Percentiles rank a stretch among this genome's conserved stretches.
Evolutionary conservation across 768 basidiomycete genomes (phyloP).

Genomic region (Cyclocybe aegerita): DNA sequence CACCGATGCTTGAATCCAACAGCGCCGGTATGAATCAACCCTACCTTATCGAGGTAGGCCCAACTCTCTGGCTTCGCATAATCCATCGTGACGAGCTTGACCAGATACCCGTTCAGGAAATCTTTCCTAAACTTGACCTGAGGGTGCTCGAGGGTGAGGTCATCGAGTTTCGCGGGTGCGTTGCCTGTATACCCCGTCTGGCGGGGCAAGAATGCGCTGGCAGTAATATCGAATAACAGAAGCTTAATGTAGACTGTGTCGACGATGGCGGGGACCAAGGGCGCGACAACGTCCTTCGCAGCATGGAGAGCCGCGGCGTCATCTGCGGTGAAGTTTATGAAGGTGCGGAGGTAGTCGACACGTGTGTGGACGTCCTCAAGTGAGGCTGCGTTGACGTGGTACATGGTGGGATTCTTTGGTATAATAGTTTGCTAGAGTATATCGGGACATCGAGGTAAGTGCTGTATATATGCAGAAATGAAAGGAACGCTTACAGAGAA

Average conservation of each 20-base stretch:
- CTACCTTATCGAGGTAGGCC: slow-evolving; percentile 49
- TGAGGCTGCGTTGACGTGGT: slow-evolving; percentile 23
- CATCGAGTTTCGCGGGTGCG: slow-evolving; percentile 35
- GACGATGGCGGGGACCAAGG: slow-evolving; percentile 41
- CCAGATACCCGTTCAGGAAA: slow-evolving; percentile 30
- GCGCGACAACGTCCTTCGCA: slow-evolving; percentile 37
- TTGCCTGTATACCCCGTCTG: slow-evolving; percentile 41
- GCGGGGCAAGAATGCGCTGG: slow-evolving; percentile 33
- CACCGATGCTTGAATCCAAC: slow-evolving; percentile 43
- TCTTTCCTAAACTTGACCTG: slow-evolving; percentile 49
- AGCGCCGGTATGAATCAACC: slow-evolving; percentile 48
- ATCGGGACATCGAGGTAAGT: too few relatives aligned
- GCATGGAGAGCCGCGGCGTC: slow-evolving; percentile 44
- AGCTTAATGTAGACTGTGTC: slow-evolving; percentile 47
- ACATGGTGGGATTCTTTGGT: slow-evolving; percentile 18
- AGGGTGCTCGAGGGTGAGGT: slow-evolving; percentile 41
- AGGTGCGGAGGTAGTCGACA: slow-evolving; percentile 43
- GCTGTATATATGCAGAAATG: too few relatives aligned
- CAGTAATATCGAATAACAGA: slow-evolving; percentile 40
- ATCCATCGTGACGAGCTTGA: slow-evolving; percentile 42
- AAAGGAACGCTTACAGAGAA: too few relatives aligned
- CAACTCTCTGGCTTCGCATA: slow-evolving; percentile 40
- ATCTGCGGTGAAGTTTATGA: slow-evolving; percentile 40
- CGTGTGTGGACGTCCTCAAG: slow-evolving; percentile 33
- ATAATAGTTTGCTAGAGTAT: too few relatives aligned